Evolutionary conservation across 2,329 filamentous ascomycete genomes (phyloP), one percentile per base, ranked within the genome.

Genomic region (Teratosphaeriaceae sp.): DNA sequence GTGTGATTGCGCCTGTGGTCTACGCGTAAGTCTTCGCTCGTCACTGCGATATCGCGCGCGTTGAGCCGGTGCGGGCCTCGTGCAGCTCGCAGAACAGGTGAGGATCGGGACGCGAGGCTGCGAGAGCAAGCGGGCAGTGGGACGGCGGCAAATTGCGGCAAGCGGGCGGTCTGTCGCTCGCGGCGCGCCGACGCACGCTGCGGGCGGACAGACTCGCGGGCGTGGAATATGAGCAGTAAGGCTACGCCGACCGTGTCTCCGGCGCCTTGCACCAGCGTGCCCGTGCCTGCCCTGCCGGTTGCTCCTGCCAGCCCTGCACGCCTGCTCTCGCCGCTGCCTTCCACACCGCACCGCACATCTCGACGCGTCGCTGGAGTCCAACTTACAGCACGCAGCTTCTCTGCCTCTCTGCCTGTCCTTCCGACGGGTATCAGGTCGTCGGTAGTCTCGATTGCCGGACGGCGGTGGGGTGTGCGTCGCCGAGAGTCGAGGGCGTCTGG

Each of bases 21-120:
- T 27, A 45, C 30, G 26, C 43, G 43, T 45, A 26, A 45, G 42
- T 40, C 35, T 38, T 20, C 21, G 29, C n/a, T 20, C 35, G 35
- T 18, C 21, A 22, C 16, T 13, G 26, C 20, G 29, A 40, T 30
- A 38, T 18, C 22, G 18, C 22, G 33, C 19, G 16, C 19, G 23
- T 24, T 34, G 19, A 15, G 33, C 30, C 16, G 19, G 40, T n/a
- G 16, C 19, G 24, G 20, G 35, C 36, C 16, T n/a, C n/a, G n/a
- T 40, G 23, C 33, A 23, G 38, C 13, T 12, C 4, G 42, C 42
- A 19, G 24, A 26, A 37, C 22, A 31, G 37, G 37, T 23, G 24
- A 42, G 38, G 23, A 20, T n/a, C 23, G 20, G 24, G 16, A 20
- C 8, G 15, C n/a, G 12, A n/a, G n/a, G n/a, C n/a, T n/a, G 7